A percentile compares a stretch with the other conserved stretches of the same genome.
Conservation (phyloP, 139 green algal genomes). For the Chlorella sp. region DNA sequence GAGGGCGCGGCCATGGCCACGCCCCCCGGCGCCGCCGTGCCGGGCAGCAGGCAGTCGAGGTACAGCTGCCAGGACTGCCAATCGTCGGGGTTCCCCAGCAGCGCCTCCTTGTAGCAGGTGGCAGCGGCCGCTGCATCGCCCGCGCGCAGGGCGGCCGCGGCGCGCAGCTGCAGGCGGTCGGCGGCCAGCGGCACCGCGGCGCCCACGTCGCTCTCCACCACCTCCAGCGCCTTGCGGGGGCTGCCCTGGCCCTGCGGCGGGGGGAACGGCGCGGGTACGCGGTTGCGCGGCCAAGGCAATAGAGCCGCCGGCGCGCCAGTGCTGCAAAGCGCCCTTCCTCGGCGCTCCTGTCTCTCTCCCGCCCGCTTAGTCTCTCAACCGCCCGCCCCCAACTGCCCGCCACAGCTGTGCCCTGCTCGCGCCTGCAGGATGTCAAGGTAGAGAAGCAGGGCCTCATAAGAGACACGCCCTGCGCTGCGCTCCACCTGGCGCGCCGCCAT, state of each 20-base stretch:
- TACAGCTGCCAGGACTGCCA: slow-evolving; percentile 57
- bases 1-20: not conserved
- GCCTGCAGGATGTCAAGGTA: slow-evolving; percentile 67
- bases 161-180: slow-evolving; percentile 52
- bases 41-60: slow-evolving; percentile 61
- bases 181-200: slow-evolving; percentile 34
- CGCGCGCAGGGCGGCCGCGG: slow-evolving; percentile 35
- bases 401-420: too few relatives aligned
- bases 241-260: slow-evolving; percentile 61
- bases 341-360: too few relatives aligned
- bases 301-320: too few relatives aligned
- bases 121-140: slow-evolving; percentile 50
- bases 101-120: slow-evolving; percentile 27
- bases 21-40: not conserved
- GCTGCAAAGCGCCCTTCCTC: too few relatives aligned
- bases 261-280: too few relatives aligned
- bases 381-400: too few relatives aligned
- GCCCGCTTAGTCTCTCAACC: too few relatives aligned
- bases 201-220: slow-evolving; percentile 19
- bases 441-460: slow-evolving; percentile 63
- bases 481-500: slow-evolving; percentile 55
- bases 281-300: too few relatives aligned
- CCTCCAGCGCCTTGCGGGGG: slow-evolving; percentile 30
- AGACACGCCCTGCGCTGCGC: not conserved
- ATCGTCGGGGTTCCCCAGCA: slow-evolving; percentile 58